Conservation (phyloP, 352 stramenopile species). For the Phytopythium ostracodes region DNA sequence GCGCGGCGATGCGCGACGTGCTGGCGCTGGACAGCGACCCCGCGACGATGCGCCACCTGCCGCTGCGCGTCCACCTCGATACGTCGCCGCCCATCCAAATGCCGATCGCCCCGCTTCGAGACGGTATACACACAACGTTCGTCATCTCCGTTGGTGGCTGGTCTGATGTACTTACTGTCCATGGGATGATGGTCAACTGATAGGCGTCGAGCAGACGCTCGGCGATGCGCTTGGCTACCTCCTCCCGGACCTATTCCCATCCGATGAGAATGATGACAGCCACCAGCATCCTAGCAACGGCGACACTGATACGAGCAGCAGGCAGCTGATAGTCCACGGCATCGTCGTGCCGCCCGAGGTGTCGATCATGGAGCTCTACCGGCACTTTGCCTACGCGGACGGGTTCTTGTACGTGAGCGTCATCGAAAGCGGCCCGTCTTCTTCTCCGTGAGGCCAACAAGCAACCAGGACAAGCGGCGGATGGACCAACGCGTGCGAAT, state of each 20-base stretch:
- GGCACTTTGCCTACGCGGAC: conserved; percentile 64
- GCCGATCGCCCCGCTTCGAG: conserved; percentile 47
- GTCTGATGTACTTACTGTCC: neutral
- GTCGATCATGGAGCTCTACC: conserved; percentile 59
- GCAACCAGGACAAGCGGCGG: neutral
- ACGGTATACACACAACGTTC: conserved; percentile 14
- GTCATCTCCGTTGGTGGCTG: neutral
- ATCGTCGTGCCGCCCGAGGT: conserved; percentile 41
- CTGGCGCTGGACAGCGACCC: conserved; percentile 30
- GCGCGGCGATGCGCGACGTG: conserved; percentile 40
- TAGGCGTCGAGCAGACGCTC: conserved; percentile 41
- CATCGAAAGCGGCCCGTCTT: neutral
- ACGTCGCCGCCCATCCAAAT: conserved; percentile 63
- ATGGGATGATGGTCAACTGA: neutral
- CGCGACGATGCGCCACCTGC: conserved; percentile 41
- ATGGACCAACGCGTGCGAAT: neutral
- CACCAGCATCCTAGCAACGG: neutral
- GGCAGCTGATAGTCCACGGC: conserved; percentile 54
- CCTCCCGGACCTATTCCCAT: conserved; percentile 58
- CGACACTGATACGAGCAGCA: neutral
- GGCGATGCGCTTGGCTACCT: conserved; percentile 49
- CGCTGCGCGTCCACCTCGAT: conserved; percentile 59
- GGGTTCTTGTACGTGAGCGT: conserved; percentile 72
- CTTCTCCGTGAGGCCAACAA: neutral
- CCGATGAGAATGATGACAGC: neutral